These are phyloP conservation scores for Manihot esculenta DNA, from an alignment of 441 rosid genomes.

Conservation along the genomic window DNA sequence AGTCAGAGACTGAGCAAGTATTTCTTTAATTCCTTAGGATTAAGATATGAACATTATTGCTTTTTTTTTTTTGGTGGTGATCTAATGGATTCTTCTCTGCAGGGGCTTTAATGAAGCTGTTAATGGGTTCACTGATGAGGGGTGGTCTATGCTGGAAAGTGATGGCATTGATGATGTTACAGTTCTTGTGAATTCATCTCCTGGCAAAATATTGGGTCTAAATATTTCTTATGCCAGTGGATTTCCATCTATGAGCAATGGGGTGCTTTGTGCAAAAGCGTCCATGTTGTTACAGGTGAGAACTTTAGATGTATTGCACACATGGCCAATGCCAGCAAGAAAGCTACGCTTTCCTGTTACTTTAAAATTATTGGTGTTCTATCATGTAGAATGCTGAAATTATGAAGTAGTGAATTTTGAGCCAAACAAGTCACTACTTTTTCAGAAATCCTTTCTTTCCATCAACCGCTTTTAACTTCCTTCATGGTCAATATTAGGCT, in stretches of 20 bases:
- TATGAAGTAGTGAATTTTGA: not conserved
- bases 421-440: not conserved
- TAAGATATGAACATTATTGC: not conserved
- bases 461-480: not conserved
- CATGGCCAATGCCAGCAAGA: not conserved
- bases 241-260: slow-evolving; percentile 74
- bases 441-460: not conserved
- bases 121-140: slow-evolving; percentile 91
- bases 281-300: slow-evolving; percentile 94
- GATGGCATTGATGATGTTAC: slow-evolving; percentile 93
- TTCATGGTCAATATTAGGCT: not conserved
- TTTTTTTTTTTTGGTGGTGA: not conserved
- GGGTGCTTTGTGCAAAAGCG: slow-evolving; percentile 88
- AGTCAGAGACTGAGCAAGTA: slow-evolving; percentile 96
- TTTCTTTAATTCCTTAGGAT: slow-evolving; percentile 7
- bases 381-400: not conserved
- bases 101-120: slow-evolving; percentile 98
- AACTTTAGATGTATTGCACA: slow-evolving; percentile 1
- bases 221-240: slow-evolving; percentile 75
- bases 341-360: not conserved
- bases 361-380: not conserved
- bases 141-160: slow-evolving; percentile 88
- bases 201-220: slow-evolving; percentile 80
- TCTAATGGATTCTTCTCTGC: slow-evolving; percentile 20
- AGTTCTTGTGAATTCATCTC: slow-evolving; percentile 85